Base-by-base conservation (phyloP, 2,329 filamentous ascomycete genomes). In the Exophiala aquamarina region DNA sequence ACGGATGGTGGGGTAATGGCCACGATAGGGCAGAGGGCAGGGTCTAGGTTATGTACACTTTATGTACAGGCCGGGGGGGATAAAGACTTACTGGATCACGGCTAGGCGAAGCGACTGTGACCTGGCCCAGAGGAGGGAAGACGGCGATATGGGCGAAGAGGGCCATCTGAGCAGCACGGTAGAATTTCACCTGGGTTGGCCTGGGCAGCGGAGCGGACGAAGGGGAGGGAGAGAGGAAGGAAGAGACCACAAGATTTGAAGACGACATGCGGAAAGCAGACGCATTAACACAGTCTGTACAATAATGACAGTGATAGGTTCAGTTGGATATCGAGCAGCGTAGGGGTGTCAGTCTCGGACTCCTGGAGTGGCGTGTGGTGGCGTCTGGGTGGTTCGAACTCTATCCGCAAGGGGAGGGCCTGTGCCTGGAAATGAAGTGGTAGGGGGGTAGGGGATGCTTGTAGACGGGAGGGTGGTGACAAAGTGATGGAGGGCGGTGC, bases 121-220 rank as follows among this genome's bases (percentile, higher is more conserved):
- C 77, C 63, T 91, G 87, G 2, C 84, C 88, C 41, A 95, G 68
- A 1, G 89, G 81, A 10, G 91, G 91, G 60, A 82, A 84, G 50
- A 75, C 81, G 4, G 74, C 77, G 11, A 86, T 66, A 52, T 74
- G 72, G 17, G 78, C 75, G 61, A 77, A 77, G 66, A 78, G 61
- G 59, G 65, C 68, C 67, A 70, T 75, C 51, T 73, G 67, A 1
- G 63, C 65, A 10, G 67, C 61, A 10, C 64, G 59, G 35, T 61
- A 59, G 52, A 70, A 69, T 40, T 59, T 61, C 34, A 61, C 52
- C 44, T 66, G 66, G 3, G 60, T 61, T 33, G 59, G 56, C 32
- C 59, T 59, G 23, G 47, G 17, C 32, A 39, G 33, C 43, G 44
- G 37, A 35, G 26, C 20, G 40, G 35, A 21, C 33, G 48, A 42